Evolutionary conservation across 2,329 filamentous ascomycete species (phyloP), one percentile per base, ranked within the genome.

Genomic region (Colletotrichum echinochloae): DNA sequence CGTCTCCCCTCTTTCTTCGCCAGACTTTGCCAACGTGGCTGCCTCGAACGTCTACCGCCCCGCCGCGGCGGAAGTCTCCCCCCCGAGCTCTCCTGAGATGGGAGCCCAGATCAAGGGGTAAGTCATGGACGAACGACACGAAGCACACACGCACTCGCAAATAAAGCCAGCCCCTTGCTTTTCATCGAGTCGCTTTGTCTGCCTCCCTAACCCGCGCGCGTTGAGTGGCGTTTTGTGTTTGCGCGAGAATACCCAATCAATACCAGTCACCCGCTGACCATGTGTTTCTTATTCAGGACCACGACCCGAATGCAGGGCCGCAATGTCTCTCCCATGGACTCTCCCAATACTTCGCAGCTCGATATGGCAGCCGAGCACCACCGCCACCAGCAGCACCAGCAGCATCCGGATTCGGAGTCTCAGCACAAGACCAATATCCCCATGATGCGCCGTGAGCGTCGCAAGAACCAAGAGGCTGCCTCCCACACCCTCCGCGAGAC

Each of bases 31-130:
- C 63, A 73, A 70, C 71, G 61, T 74, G 73, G 73, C 73, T 71
- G 44, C 71, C 71, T 59, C 41, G 48, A 66, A 60, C 51, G 54
- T 41, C 11, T 72, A 72, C 55, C n/a, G 35, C 51, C 66, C 66
- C 57, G 66, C 66, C 44, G 72, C 62, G 54, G 77, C 81, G 76
- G 81, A 82, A 28, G 82, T 89, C 72, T 89, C 87, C 14, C 87
- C 87, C 62, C 87, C 86, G 37, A 89, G 87, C 79, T 89, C 87
- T 51, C 87, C 87, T 30, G 87, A 89, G 66, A 74, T 80, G 12
- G 75, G 78, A 55, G 77, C 78, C 60, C 74, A 76, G 44, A 77
- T 76, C 62, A 69, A 82, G 74, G 78, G 74, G 85, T 87, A 81
- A 83, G 85, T 83, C 44, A 30, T 14, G 5, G 35, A 18, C 49